These are phyloP conservation scores for Tubosaeta sp. DNA, from an alignment of 768 basidiomycete genomes.

Conservation along the genomic window DNA sequence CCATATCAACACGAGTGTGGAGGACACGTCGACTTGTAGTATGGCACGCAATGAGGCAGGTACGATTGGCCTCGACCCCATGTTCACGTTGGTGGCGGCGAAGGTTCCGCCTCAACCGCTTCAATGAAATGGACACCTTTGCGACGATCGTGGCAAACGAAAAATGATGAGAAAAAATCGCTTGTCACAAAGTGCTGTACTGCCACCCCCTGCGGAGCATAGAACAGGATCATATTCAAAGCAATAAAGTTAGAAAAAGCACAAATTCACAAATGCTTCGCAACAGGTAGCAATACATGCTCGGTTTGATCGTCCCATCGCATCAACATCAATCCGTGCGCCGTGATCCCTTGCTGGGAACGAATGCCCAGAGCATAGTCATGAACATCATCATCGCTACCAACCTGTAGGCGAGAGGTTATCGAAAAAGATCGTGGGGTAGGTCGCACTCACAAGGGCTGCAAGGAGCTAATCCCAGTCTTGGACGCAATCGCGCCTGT, in stretches of 20 bases:
- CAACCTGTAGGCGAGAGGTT: conserved; percentile 12
- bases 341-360: conserved; percentile 29
- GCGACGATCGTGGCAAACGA: too few species aligned
- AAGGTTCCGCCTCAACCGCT: too few species aligned
- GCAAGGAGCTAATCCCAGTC: conserved; percentile 46
- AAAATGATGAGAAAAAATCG: too few species aligned
- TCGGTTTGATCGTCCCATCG: neutral
- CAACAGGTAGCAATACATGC: neutral
- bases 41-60: too few species aligned
- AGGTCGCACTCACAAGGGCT: conserved; percentile 27
- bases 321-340: conserved; percentile 15
- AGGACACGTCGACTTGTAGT: too few species aligned
- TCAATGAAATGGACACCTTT: too few species aligned
- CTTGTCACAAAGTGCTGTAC: neutral
- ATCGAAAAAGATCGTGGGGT: neutral
- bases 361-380: conserved; percentile 38
- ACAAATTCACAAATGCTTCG: neutral
- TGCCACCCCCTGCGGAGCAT: neutral
- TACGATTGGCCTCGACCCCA: too few species aligned
- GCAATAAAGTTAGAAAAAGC: neutral
- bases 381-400: conserved; percentile 43
- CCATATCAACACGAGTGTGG: too few species aligned
- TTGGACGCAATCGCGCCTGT: conserved; percentile 64
- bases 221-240: neutral
- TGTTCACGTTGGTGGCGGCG: too few species aligned